Base-by-base conservation (phyloP, 2,329 filamentous ascomycete genomes). In the Coniochaeta sp. region DNA sequence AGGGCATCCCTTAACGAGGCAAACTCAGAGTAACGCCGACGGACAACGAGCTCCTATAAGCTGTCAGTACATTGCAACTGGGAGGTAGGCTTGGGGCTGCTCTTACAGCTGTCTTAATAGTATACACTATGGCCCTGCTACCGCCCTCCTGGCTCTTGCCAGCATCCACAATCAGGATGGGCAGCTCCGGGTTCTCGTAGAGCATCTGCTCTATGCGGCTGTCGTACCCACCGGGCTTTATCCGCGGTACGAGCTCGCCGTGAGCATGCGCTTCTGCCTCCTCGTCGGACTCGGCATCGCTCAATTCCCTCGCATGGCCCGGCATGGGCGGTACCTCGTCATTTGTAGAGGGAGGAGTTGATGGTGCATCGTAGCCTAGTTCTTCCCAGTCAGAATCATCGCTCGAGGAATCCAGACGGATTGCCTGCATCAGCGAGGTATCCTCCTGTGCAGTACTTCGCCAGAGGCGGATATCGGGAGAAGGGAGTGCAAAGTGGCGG, bases 171-270 rank as follows among this genome's bases (percentile, higher is more conserved):
- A 99, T 99, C 54, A 95, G 69, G 58, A 99, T 95, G 54, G 90
- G 85, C 59, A 95, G 79, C 51, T 92, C 86, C 0, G 91, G 91
- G 58, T 96, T 89, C 71, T 99, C 94, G 67, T 96, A 95, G 46
- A 99, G 83, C 54, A 96, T 92, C 76, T 99, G 94, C 72, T 99
- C 92, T 58, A 99, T 91, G 50, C 94, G 86, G 67, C 92, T 96
- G 65, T 94, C 87, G 63, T 99, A 99, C 26, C 88, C 89, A 22
- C 89, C 90, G 55, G 90, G 89, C 71, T 89, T 92, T 52, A 77
- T 77, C 54, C 77, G 75, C n/a, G 81, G 79, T 13, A 72, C 68
- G 22, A 71, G 60, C 49, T 78, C 71, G 52, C 70, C 69, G 47
- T 67, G 68, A 38, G 61, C 65, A 51, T 65, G 61, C 40, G 62